Evolutionary conservation across 1,284 basidiomycete genomes (phyloP), one percentile per base, ranked within the genome.

Genomic region (Rhodotorula sp.): DNA sequence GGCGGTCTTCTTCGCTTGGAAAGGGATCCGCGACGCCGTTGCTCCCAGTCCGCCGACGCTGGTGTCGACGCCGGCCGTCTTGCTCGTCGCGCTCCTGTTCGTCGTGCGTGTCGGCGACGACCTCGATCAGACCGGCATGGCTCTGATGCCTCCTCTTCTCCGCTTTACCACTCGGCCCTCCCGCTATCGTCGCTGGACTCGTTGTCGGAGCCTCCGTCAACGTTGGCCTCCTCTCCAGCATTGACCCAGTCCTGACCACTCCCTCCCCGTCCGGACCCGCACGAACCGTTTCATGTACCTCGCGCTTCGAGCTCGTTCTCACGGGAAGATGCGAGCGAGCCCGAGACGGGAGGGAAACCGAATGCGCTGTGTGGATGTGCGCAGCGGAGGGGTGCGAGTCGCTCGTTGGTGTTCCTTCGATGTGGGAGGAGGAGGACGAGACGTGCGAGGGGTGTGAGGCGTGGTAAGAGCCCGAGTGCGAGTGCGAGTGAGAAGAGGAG

Each of bases 151-250:
- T 55, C 4, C 30, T 34, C 44, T 13, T 40, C 16, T 30, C 30
- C 13, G 30, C 28, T 13, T 26, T 34, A 31, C 48, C 13, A 2
- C 10, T 22, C 48, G 54, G 44, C 1, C 4, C 40, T 2, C n/a
- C 50, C 9, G 26, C n/a, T 10, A 10, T 56, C 24, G 30, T 54
- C 22, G 48, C 56, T 44, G 40, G 40, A 44, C 40, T 44, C 16
- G 3, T 13, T 13, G 15, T 13, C 40, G 40, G 16, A 8, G n/a
- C 46, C 13, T 52, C 24, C 13, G 61, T 66, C 13, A 66, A 11
- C 16, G 57, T 64, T 13, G 68, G 64, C 31, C 51, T 40, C 5
- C 68, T 22, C 15, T 62, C 68, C 24, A 69, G 52, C 24, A 37
- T 34, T 7, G 15, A 50, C 4, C 34, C 22, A 2, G 30, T 16